Evolutionary conservation across 1,284 basidiomycete genomes (phyloP).

Genomic region (Boletus sp.): DNA sequence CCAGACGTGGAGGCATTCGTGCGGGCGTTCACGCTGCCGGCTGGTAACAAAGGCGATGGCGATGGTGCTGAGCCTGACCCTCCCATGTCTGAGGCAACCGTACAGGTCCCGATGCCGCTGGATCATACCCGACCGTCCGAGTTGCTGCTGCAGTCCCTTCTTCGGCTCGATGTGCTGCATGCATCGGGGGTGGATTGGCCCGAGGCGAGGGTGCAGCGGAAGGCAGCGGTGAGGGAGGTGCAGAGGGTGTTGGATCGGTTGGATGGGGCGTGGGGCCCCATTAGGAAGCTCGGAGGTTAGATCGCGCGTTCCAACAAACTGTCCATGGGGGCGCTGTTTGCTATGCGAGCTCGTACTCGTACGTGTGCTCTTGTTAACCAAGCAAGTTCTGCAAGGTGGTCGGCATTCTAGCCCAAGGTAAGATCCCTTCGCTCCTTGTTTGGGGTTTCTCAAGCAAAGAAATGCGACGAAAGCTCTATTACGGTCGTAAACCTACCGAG

Average conservation of each 20-base stretch:
- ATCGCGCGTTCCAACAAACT: too few relatives aligned
- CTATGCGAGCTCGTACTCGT: too few relatives aligned
- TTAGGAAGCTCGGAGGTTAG: too few relatives aligned
- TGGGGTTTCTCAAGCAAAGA: too few relatives aligned
- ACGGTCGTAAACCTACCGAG: too few relatives aligned
- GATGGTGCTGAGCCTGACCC: not conserved
- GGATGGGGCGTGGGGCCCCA: conserved; percentile 51
- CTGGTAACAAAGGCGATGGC: not conserved
- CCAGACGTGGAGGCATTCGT: conserved; percentile 58
- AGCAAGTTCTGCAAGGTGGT: too few relatives aligned
- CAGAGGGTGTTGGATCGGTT: conserved; percentile 55
- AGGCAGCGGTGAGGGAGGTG: conserved; percentile 68
- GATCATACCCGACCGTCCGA: conserved; percentile 67
- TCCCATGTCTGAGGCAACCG: too few relatives aligned
- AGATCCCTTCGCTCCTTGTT: too few relatives aligned
- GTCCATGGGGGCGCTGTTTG: too few relatives aligned
- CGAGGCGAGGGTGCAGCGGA: conserved; percentile 65
- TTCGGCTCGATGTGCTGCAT: conserved; percentile 70
- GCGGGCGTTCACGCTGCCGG: conserved; percentile 11
- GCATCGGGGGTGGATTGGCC: conserved; percentile 61
- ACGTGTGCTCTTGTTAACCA: too few relatives aligned
- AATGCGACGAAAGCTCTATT: too few relatives aligned
- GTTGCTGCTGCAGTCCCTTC: conserved; percentile 69
- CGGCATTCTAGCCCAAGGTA: too few relatives aligned
- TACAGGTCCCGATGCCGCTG: conserved; percentile 10